phyloP scores from a whole-genome alignment of 768 basidiomycete species.

The Gloeostereum incarnatum region DNA sequence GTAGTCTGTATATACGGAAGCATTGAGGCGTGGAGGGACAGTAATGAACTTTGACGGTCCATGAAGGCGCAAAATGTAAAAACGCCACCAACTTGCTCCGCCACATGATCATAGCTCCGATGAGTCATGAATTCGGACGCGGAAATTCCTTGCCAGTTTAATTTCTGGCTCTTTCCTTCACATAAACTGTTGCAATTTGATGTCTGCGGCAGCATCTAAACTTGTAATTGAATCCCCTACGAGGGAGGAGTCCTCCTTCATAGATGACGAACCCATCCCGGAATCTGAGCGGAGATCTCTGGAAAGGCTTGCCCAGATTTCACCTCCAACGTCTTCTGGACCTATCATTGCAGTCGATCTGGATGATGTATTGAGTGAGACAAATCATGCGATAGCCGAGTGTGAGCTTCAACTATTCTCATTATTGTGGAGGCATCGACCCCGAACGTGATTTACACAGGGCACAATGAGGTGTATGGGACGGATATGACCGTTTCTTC shows the following conservation, averaged over 20 bases:
- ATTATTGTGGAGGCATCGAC: slow-evolving; percentile 1
- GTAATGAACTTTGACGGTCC: too few species aligned
- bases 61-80: too few species aligned
- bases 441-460: slow-evolving; percentile 28
- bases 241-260: slow-evolving; percentile 15
- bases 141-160: too few species aligned
- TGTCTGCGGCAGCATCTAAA: slow-evolving; percentile 8
- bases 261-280: slow-evolving; percentile 12
- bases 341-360: slow-evolving; percentile 55
- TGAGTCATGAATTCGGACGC: too few species aligned
- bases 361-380: slow-evolving; percentile 59
- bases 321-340: slow-evolving; percentile 14
- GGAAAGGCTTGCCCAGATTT: slow-evolving; percentile 11
- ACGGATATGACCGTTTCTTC: slow-evolving; percentile 44
- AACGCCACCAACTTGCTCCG: too few species aligned
- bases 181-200: too few species aligned
- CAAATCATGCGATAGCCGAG: slow-evolving; percentile 45
- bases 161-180: too few species aligned
- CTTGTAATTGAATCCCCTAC: slow-evolving; percentile 1
- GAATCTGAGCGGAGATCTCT: slow-evolving; percentile 18
- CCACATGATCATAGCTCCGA: too few species aligned
- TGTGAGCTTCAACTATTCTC: slow-evolving; percentile 30
- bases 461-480: slow-evolving; percentile 57
- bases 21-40: too few species aligned
- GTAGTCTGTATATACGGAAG: too few species aligned